A percentile compares a stretch with the other conserved stretches of the same genome.
Evolutionary conservation across 164 flowering plant genomes (phyloP).

Genomic region (Chloranthus sessilifolius): DNA sequence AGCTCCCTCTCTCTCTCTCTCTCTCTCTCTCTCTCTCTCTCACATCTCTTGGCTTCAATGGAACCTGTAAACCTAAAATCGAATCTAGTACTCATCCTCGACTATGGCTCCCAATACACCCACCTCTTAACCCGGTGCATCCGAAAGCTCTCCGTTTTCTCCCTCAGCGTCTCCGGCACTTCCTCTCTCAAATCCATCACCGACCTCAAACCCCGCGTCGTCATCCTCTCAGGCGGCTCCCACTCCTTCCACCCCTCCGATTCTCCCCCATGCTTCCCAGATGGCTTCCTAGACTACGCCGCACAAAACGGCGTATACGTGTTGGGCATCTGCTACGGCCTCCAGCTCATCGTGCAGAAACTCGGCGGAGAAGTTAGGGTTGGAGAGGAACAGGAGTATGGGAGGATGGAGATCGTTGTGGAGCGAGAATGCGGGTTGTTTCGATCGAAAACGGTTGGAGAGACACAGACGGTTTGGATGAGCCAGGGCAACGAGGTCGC

Average conservation of each 20-base stretch:
- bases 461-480: slow-evolving; percentile 87
- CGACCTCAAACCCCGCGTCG: slow-evolving; percentile 55
- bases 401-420: slow-evolving; percentile 82
- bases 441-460: slow-evolving; percentile 47
- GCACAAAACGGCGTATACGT: slow-evolving; percentile 50
- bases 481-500: slow-evolving; percentile 93
- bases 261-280: slow-evolving; percentile 59
- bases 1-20: no score
- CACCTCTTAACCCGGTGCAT: slow-evolving; percentile 93
- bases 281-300: slow-evolving; percentile 71
- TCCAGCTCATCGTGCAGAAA: slow-evolving; percentile 82
- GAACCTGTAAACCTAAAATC: slow-evolving; percentile 41
- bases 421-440: slow-evolving; percentile 43
- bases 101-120: slow-evolving; percentile 90
- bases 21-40: no score
- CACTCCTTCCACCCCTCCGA: slow-evolving; percentile 70
- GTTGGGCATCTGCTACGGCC: slow-evolving; percentile 86
- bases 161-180: slow-evolving; percentile 86
- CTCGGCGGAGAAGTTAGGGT: slow-evolving; percentile 75
- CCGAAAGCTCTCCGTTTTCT: slow-evolving; percentile 70
- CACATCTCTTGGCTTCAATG: no score
- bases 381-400: slow-evolving; percentile 87
- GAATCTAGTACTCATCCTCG: slow-evolving; percentile 69
- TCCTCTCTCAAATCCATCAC: slow-evolving; percentile 58
- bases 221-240: slow-evolving; percentile 93